Evolutionary conservation across 1,139 yeast species (phyloP), one percentile per base, ranked within the genome.

Genomic region (Arxiozyma telluris): DNA sequence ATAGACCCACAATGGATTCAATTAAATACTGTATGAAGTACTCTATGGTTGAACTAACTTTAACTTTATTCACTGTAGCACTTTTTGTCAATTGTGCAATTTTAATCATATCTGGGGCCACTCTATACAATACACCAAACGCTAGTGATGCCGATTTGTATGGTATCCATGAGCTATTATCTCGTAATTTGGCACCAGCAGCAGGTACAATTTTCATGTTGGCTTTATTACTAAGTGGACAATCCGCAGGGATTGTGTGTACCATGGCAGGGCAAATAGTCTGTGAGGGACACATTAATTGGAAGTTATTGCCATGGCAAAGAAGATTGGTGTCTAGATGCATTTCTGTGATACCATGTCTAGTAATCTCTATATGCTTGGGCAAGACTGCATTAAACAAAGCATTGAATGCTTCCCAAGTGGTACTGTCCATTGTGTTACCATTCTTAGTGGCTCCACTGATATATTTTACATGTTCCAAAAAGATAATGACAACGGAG

Each of bases 211-310:
- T 87, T 0, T 87, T 87, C 70, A 86, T 86, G 80, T 71, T 86
- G 48, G 93, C 95, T 0, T 73, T 87, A 60, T 71, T 87, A 41
- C 78, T 83, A 60, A 81, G 88, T 56, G 96, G 95, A 11, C 88
- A 85, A 64, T 82, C 88, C 57, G 91, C 96, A 0, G 94, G 94
- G 50, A 83, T 87, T 55, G 91, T 87, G 1, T 87, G 95, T 66
- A 87, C 96, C 0, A 84, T 87, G 70, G 88, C 94, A 0, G 95
- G 95, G 11, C 95, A 87, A 67, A 84, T 87, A 62, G 90, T 87
- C 4, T 78, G 87, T 60, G 95, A 87, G 67, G 95, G 96, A 1
- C 89, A 86, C 65, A 77, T 87, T 47, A 79, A 81, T 57, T 87
- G 95, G 94, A 79, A 79, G 20, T 66, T 85, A 49, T 76, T 73